These are phyloP conservation scores for Xylaria cubensis DNA, from an alignment of 495 filamentous ascomycete genomes.

Conservation along the genomic window DNA sequence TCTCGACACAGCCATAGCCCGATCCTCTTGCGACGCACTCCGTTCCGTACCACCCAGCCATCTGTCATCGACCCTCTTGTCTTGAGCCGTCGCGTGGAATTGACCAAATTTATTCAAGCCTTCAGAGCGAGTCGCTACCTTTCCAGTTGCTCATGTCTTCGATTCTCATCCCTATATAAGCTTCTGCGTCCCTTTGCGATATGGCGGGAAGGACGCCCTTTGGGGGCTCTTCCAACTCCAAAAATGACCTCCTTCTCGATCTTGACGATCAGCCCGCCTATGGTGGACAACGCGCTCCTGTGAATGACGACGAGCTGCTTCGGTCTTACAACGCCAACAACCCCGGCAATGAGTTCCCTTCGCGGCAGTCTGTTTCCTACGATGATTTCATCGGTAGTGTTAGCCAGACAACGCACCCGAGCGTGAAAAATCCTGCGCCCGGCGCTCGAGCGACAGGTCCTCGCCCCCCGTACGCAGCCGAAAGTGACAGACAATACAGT, in stretches of 20 bases:
- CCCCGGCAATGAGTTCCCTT: conserved; percentile 58
- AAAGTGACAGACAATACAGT: conserved; percentile 67
- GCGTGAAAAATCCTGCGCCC: conserved; percentile 50
- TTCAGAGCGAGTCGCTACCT: conserved; percentile 19
- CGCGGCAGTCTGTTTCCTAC: conserved; percentile 88
- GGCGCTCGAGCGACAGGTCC: conserved; percentile 47
- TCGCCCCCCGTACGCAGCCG: conserved; percentile 65
- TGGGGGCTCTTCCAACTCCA: conserved; percentile 64
- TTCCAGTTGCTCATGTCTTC: conserved; percentile 38
- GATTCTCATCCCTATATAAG: conserved; percentile 41
- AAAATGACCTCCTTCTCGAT: conserved; percentile 77
- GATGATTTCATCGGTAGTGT: conserved; percentile 86
- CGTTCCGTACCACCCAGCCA: conserved; percentile 15
- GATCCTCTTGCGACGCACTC: conserved; percentile 28
- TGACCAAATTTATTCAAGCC: conserved; percentile 21
- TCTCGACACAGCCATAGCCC: conserved; percentile 28
- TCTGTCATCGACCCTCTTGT: neutral
- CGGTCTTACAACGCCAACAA: conserved; percentile 61
- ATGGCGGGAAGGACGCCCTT: conserved; percentile 71
- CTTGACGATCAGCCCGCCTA: conserved; percentile 75
- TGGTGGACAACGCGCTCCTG: conserved; percentile 72
- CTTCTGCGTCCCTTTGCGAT: conserved; percentile 46
- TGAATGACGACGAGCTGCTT: conserved; percentile 79
- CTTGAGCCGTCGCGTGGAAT: conserved; percentile 20
- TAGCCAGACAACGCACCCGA: conserved; percentile 46